Conservation (phyloP, 2,329 filamentous ascomycete genomes). For the Stemphylium beticola region DNA sequence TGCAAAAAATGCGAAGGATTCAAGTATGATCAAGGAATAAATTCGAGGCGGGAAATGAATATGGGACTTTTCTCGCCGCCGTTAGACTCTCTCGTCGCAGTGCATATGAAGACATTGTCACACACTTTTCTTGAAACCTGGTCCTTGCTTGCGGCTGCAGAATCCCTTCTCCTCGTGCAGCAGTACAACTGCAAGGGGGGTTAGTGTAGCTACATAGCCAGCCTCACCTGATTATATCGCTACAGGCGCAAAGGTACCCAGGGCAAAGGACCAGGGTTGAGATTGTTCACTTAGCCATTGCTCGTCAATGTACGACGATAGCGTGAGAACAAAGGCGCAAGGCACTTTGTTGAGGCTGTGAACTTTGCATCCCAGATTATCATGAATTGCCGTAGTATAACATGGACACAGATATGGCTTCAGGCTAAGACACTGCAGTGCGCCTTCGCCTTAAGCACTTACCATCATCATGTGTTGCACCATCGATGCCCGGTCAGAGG, state of each 20-base stretch:
- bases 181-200: not conserved
- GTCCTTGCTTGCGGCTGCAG: constrained; percentile 3
- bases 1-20: constrained; percentile 1
- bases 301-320: constrained; percentile 32
- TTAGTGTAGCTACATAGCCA: constrained; percentile 8
- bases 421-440: constrained; percentile 1
- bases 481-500: not conserved
- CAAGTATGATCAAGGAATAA: not conserved
- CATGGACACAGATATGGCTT: constrained; percentile 9
- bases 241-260: constrained; percentile 11
- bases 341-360: constrained; percentile 6
- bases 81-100: constrained; percentile 3
- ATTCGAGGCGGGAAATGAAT: not conserved
- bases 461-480: not conserved
- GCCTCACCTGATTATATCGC: constrained; percentile 24
- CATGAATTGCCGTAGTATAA: constrained; percentile 13
- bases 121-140: not conserved
- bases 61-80: not conserved
- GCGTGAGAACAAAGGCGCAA: constrained; percentile 9
- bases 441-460: not conserved
- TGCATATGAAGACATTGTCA: not conserved
- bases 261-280: constrained; percentile 7
- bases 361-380: constrained; percentile 22
- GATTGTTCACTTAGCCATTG: constrained; percentile 1
- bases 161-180: constrained; percentile 1